phyloP scores from a whole-genome alignment of 148 eudicot species.

The Rhododendron henanense region DNA sequence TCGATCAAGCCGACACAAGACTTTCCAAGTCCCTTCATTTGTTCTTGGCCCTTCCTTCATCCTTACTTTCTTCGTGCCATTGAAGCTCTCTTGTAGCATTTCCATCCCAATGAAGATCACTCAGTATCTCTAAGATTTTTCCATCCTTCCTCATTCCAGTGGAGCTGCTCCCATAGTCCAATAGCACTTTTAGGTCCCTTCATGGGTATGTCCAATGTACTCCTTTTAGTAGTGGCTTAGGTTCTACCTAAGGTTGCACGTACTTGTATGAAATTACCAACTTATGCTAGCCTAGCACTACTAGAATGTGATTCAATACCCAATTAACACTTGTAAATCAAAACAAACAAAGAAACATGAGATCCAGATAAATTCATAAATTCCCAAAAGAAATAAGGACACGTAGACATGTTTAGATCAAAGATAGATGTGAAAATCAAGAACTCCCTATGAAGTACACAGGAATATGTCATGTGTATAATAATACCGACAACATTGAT shows the following conservation, averaged over 20 bases:
- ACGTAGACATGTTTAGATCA: not conserved
- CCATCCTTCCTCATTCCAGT: not conserved
- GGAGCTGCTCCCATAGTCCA: not conserved
- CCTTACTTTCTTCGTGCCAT: not conserved
- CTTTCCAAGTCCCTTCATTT: not conserved
- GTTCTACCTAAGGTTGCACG: not conserved
- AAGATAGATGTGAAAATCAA: not conserved
- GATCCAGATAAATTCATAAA: not conserved
- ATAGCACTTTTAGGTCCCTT: not conserved
- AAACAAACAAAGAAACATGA: not conserved
- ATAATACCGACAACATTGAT: too few relatives aligned
- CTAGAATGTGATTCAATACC: not conserved
- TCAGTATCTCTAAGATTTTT: not conserved
- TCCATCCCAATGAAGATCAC: not conserved
- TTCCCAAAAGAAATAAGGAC: not conserved
- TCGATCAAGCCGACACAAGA: not conserved
- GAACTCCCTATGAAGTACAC: not conserved
- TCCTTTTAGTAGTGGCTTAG: not conserved
- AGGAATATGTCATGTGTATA: not conserved
- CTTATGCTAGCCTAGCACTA: not conserved
- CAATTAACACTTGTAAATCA: not conserved
- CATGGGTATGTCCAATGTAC: not conserved
- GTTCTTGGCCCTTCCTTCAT: not conserved
- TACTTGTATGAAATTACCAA: not conserved
- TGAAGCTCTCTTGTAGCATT: not conserved